Evolutionary conservation across 2,329 filamentous ascomycete species (phyloP).

Genomic region (Cladosporium sp.): DNA sequence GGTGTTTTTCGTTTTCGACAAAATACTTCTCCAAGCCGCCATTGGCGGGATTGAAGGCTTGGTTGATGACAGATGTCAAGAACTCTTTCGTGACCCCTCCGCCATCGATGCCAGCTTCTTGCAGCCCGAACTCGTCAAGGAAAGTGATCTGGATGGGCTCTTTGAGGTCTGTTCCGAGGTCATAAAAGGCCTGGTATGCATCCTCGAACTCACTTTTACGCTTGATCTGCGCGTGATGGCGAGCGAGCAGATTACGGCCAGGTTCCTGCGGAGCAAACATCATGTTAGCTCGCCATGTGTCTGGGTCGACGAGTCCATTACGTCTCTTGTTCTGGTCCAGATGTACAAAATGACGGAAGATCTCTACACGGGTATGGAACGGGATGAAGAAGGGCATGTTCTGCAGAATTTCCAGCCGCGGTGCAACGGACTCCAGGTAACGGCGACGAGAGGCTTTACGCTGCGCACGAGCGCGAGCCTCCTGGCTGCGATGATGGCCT

Average conservation of each 20-base stretch:
- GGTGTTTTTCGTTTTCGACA: slow-evolving; percentile 75
- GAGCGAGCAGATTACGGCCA: slow-evolving; percentile 46
- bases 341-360: slow-evolving; percentile 88
- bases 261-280: slow-evolving; percentile 28
- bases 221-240: slow-evolving; percentile 71
- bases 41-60: slow-evolving; percentile 66
- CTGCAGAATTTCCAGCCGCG: slow-evolving; percentile 82
- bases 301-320: slow-evolving; percentile 65
- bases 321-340: slow-evolving; percentile 71
- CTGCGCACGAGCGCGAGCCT: slow-evolving; percentile 61
- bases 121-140: slow-evolving; percentile 79
- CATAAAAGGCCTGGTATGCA: slow-evolving; percentile 78
- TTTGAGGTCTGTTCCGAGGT: slow-evolving; percentile 76
- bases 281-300: slow-evolving; percentile 62
- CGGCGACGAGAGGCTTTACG: slow-evolving; percentile 65
- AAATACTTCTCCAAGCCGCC: slow-evolving; percentile 54
- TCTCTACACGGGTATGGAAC: slow-evolving; percentile 83
- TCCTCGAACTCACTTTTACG: slow-evolving; percentile 79
- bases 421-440: slow-evolving; percentile 72
- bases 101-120: slow-evolving; percentile 92
- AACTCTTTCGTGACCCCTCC: slow-evolving; percentile 98
- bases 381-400: slow-evolving; percentile 98
- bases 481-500: slow-evolving; percentile 32
- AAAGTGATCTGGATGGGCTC: slow-evolving; percentile 97
- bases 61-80: slow-evolving; percentile 77